Evolutionary conservation across 345 rosid species (phyloP).

Genomic region (Limnanthes douglasii): DNA sequence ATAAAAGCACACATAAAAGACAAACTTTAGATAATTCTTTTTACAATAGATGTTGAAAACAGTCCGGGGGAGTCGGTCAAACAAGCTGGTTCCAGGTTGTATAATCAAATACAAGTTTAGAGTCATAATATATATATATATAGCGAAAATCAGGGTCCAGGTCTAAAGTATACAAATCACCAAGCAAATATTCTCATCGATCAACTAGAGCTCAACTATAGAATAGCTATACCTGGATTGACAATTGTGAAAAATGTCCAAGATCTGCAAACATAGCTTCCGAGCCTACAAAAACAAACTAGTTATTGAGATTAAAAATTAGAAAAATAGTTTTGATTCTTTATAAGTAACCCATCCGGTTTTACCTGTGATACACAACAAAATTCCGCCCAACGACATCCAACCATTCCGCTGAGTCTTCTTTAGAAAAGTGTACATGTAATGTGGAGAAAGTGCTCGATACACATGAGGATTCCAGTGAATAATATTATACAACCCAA

Average conservation of each 20-base stretch:
- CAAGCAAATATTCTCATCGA: too few species aligned
- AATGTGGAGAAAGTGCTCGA: slow-evolving; percentile 67
- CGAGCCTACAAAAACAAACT: slow-evolving; percentile 27
- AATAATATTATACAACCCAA: slow-evolving; percentile 60
- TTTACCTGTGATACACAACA: slow-evolving; percentile 71
- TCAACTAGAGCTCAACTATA: too few species aligned
- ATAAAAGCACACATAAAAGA: too few species aligned
- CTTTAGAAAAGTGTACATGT: slow-evolving; percentile 64
- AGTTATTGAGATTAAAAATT: neutral
- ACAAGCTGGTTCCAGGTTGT: too few species aligned
- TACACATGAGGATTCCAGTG: slow-evolving; percentile 87
- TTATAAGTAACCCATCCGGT: neutral
- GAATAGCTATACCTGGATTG: slow-evolving; percentile 86
- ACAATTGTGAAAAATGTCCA: slow-evolving; percentile 78
- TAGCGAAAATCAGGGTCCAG: too few species aligned
- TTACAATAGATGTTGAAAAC: too few species aligned
- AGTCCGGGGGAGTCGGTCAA: too few species aligned
- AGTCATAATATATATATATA: too few species aligned
- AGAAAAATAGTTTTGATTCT: neutral
- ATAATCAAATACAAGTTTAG: too few species aligned
- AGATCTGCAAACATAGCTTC: slow-evolving; percentile 99
- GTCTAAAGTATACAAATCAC: too few species aligned
- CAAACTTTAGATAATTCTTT: too few species aligned
- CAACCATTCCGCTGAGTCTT: slow-evolving; percentile 72
- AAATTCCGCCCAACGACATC: slow-evolving; percentile 86